Base-by-base conservation (phyloP, 805 yeast genomes). In the Priceomyces carsonii region DNA sequence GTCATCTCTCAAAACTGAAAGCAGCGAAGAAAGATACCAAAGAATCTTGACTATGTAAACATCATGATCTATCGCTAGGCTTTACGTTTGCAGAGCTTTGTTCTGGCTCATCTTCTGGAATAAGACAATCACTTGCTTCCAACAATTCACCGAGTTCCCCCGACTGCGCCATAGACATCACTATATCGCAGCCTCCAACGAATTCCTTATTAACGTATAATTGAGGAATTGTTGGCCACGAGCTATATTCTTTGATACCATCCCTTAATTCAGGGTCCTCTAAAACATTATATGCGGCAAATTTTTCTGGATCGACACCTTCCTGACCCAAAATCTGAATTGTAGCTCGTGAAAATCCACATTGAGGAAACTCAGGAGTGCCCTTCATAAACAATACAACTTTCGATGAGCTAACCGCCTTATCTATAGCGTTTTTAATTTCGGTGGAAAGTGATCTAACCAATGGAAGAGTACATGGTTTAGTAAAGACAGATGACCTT, bases 211-310 rank as follows among this genome's bases (percentile, higher is more conserved):
- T 77, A 9, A 93, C 88, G 56, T 90, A 93, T 28, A 93, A 74
- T 63, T 93, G 99, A 10, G 99, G 99, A 40, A 93, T 89, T 1
- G 99, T 93, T 38, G 99, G 99, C 99, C 99, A 93, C 46, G 85
- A 82, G 48, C 91, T 80, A 63, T 78, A 93, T 59, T 93, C 99
- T 66, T 93, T 93, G 53, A 93, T 88, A 20, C 98, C 99, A 31
- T 86, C 81, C 65, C 99, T 85, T 44, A 93, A 75, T 52, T 93
- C 98, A 3, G 84, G 80, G 59, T 93, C 99, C 63, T 93, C 98
- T 47, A 93, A 70, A 0, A 93, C 99, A 56, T 93, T 91, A 65
- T 85, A 93, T 14, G 98, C 98, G 26, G 98, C 97, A 67, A 93
- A 93, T 63, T 93, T 91, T 18, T 67, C 75, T 7, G 99, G 99